Evolutionary conservation across 2,329 filamentous ascomycete species (phyloP), one percentile per base, ranked within the genome.

Genomic region (Paecilomyces sp.): DNA sequence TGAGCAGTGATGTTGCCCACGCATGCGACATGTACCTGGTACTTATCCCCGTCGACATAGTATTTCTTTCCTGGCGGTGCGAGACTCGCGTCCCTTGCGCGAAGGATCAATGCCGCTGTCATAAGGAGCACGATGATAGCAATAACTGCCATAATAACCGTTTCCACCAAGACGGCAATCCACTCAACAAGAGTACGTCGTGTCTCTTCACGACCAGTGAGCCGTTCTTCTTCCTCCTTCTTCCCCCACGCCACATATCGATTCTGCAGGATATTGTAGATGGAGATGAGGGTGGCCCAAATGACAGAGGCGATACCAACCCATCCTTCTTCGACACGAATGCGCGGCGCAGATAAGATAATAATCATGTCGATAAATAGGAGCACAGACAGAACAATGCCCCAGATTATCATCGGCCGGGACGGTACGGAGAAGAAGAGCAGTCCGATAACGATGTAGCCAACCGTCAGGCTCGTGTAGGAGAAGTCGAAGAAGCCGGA

Each of bases 401-500:
- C 88, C 62, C 90, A 83, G 56, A 95, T 80, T 59, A 91, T 86
- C 71, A 93, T 88, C 0, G 89, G 83, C 67, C 88, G 87, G 41
- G 92, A 93, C 0, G 94, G 94, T 1, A 89, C 85, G 22, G 89
- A 81, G 74, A 97, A 97, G 81, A 97, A 99, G 7, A 97, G 75
- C 25, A 97, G 82, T 1, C 87, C 85, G 56, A 92, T 86, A 4
- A 91, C 74, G 50, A 97, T 81, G 57, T 92, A 90, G 11, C 88
- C 85, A 30, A 91, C 77, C 1, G 92, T 88, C 62, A 97, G 75
- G 56, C 87, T 91, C 4, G 91, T 87, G 74, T 90, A 97, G 63
- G 88, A 85, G 71, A 96, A 95, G 60, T 91, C 85, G 73, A 91
- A 91, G 83, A 96, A 99, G 47, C 90, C 91, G n/a, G 92, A 94